Base-by-base conservation (phyloP, 2,329 filamentous ascomycete genomes). In the Pyrenophora tritici-repentis region DNA sequence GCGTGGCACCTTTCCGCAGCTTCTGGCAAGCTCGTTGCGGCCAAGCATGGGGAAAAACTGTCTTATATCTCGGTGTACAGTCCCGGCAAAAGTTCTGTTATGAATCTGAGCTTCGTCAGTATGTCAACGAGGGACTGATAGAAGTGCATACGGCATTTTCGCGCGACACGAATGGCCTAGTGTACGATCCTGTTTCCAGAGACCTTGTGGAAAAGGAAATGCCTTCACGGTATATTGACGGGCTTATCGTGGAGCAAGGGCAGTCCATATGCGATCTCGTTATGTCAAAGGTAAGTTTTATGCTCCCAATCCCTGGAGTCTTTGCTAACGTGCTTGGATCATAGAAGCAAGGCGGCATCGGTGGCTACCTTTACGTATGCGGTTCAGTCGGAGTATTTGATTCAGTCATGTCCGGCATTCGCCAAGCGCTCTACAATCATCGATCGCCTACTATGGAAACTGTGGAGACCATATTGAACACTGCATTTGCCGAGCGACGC, bases 121-220 rank as follows among this genome's bases (percentile, higher is more conserved):
- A 64, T 37, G 56, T 81, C 26, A 75, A 75, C 7, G 74, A 75
- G 9, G 79, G 79, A 1, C 69, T 76, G 22, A 78, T 83, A 74
- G 79, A 83, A 50, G 78, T 82, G 0, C 78, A 83, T 44, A 73
- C 80, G 0, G 80, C 80, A 0, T 81, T 83, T 48, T 83, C 81
- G 0, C 73, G 81, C 1, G 81, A 83, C 58, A 69, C 71, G 0
- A 70, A 73, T 2, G 81, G 80, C 4, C 71, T 83, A 1, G 71
- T 68, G 0, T 81, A 80, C 41, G 79, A 83, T 42, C 53, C 65
- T 2, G 50, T 68, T 3, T 44, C 65, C 0, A 68, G 64, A 3
- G 78, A 81, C 40, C 73, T 83, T 4, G 69, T 82, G 0, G 80
- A 83, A 59, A 79, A 73, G 48, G 73, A 76, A 17, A 81, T 75